phyloP scores from a whole-genome alignment of 805 yeast species.

The Starmerella potacharoeniae region DNA sequence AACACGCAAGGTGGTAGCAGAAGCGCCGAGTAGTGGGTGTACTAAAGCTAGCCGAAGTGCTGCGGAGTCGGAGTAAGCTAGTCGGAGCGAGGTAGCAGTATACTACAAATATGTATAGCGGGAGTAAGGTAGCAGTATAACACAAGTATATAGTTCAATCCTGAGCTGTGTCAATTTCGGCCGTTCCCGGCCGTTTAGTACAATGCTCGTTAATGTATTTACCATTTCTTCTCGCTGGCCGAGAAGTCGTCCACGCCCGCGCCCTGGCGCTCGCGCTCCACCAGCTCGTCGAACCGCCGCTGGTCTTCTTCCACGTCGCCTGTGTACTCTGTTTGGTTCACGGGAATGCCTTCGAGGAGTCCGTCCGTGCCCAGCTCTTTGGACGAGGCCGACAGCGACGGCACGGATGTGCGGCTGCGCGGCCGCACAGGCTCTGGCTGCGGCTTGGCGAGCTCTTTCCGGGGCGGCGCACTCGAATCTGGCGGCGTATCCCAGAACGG shows the following conservation, averaged over 20 bases:
- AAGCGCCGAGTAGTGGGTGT: too few species aligned
- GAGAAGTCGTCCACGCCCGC: slow-evolving; percentile 17
- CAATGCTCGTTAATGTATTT: not conserved
- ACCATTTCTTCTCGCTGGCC: slow-evolving; percentile 22
- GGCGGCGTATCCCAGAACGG: not conserved
- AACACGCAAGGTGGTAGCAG: not conserved
- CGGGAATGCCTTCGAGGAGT: not conserved
- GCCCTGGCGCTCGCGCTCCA: slow-evolving; percentile 16
- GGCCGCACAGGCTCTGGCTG: not conserved
- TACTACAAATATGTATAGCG: too few species aligned
- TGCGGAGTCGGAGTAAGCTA: too few species aligned
- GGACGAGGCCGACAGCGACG: not conserved
- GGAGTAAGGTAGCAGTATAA: too few species aligned
- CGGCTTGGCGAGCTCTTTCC: not conserved
- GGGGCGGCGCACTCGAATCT: too few species aligned
- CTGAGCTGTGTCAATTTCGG: too few species aligned
- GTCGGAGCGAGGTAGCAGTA: too few species aligned
- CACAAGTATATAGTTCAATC: too few species aligned
- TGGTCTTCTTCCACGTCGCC: slow-evolving; percentile 13
- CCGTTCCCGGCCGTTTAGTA: too few species aligned
- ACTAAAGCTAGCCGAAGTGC: too few species aligned
- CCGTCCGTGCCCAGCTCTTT: not conserved
- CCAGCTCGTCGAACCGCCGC: slow-evolving; percentile 16
- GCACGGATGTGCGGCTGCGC: not conserved
- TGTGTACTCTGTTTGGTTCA: not conserved